Base-by-base conservation (phyloP, 192 early-diverging fungal genomes). In the Pilaira anomala region DNA sequence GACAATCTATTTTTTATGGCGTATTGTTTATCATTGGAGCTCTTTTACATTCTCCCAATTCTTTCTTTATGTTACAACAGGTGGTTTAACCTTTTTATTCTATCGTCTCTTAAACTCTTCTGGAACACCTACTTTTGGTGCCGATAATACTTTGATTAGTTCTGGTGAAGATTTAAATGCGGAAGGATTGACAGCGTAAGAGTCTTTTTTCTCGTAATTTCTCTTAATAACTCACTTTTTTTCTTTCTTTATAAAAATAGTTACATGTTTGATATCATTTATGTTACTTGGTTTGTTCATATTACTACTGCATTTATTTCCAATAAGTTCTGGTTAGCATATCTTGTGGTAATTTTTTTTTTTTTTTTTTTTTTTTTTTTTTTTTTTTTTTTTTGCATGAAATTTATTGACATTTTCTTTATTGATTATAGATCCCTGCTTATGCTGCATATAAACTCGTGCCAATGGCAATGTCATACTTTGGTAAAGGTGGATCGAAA, bases 261-360 rank as follows among this genome's bases (percentile, higher is more conserved):
- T 30, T 92, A 92, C 60, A 85, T 87, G 73, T 93, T 92, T 68
- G 92, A 93, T 59, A 83, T 91, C 49, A 88, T 93, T 52, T 93
- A 93, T 52, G 78, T 93, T 30, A 86, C 88, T 18, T 92, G 90
- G 90, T 82, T 87, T 58, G 87, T 87, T 33, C 88, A 90, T 69
- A 65, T 86, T 36, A 74, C 76, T 7, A 85, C 84, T 22, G 84
- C 84, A 19, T 76, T 85, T 41, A 67, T 82, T 22, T 88, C 80
- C 48, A 67, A 69, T 42, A 78, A 82, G 64, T 68, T 75, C 60
- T 85, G 76, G 84, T 82, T 68, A 60, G 66, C 71, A 33, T 78
- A 77, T 28, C 65, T 78, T 26, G 51, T 70, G 46, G 83, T 80
- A 76, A 68, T 76, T 66, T 24, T 0, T 0, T 39, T 42, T 19